A percentile compares a stretch with the other conserved stretches of the same genome.
phyloP scores from a whole-genome alignment of 257 asterid species.

The Ajuga chamaepitys region DNA sequence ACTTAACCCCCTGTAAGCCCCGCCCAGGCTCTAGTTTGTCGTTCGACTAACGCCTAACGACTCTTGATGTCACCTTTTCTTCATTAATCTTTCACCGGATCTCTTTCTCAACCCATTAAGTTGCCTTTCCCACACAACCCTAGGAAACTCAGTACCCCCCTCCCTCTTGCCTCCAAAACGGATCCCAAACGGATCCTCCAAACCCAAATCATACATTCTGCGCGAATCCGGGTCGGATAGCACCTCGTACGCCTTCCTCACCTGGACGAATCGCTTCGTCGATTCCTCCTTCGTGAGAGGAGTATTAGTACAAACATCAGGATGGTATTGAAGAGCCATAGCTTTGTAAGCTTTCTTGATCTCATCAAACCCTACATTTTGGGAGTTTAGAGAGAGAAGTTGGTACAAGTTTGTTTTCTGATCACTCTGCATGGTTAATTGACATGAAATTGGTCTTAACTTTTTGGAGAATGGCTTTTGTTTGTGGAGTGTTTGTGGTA shows the following conservation, averaged over 20 bases:
- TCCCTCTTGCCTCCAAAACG: not conserved
- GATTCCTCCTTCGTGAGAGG: slow-evolving; percentile 27
- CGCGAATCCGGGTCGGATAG: slow-evolving; percentile 37
- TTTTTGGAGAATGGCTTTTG: not conserved
- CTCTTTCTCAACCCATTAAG: slow-evolving; percentile 31
- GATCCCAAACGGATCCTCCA: not conserved
- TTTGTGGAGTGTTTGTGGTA: no score
- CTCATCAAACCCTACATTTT: slow-evolving; percentile 34
- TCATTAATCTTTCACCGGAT: slow-evolving; percentile 24
- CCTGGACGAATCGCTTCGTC: slow-evolving; percentile 29
- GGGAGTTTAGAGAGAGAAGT: slow-evolving; percentile 29
- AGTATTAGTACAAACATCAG: slow-evolving; percentile 28
- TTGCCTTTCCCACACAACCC: slow-evolving; percentile 50
- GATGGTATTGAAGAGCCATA: slow-evolving; percentile 42
- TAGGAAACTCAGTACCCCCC: not conserved
- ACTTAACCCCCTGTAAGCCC: no score
- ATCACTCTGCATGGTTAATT: not conserved
- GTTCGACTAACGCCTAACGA: no score
- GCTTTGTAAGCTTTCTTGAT: slow-evolving; percentile 44
- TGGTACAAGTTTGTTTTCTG: slow-evolving; percentile 25
- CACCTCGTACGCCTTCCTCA: slow-evolving; percentile 37
- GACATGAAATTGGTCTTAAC: not conserved
- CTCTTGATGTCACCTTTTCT: not conserved
- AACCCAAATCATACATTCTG: slow-evolving; percentile 22
- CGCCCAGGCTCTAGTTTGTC: no score